Base-by-base conservation (phyloP, 1,139 yeast species). In the Geotrichum carabidarum region DNA sequence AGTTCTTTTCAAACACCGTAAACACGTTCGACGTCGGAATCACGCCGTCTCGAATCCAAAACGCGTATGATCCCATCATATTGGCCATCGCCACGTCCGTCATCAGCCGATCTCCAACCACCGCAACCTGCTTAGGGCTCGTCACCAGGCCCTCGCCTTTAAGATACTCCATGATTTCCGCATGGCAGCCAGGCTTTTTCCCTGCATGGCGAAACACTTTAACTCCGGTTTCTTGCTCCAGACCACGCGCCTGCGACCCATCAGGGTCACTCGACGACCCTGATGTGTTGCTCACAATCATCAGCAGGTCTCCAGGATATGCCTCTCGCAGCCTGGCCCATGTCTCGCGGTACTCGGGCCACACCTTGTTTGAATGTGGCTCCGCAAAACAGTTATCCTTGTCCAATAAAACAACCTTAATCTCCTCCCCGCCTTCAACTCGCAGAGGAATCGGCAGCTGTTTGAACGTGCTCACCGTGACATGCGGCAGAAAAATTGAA, bases 21-120 rank as follows among this genome's bases (percentile, higher is more conserved):
- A 78, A 71, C 9, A 76, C 64, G 14, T 65, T 60, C 55, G 79
- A 76, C 1, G 84, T 78, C 48, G 77, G 74, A 52, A 76, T 75
- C 1, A 90, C 96, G 2, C 97, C 97, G 50, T 82, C 82, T 55
- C 78, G 74, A 1, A 93, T 67, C 97, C 98, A 93, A 5, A 89
- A 77, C 0, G 94, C 88, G 72, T 82, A 80, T 0, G 95, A 78
- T 0, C 95, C 95, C 95, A 91, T 89, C 77, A 84, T 77, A 63
- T 91, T 91, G 17, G 97, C 97, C 96, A 93, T 87, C 53, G 91
- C 72, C 58, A 93, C 80, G 68, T 93, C 99, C 0, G 99, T 93
- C 70, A 90, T 82, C 41, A 93, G 75, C 40, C 99, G 72, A 64
- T 93, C 99, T 0, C 99, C 99, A 17, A 93, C 80, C 4, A 93